Evolutionary conservation across 305 asterid species (phyloP), one percentile per base, ranked within the genome.

Genomic region (Fraxinus baroniana): DNA sequence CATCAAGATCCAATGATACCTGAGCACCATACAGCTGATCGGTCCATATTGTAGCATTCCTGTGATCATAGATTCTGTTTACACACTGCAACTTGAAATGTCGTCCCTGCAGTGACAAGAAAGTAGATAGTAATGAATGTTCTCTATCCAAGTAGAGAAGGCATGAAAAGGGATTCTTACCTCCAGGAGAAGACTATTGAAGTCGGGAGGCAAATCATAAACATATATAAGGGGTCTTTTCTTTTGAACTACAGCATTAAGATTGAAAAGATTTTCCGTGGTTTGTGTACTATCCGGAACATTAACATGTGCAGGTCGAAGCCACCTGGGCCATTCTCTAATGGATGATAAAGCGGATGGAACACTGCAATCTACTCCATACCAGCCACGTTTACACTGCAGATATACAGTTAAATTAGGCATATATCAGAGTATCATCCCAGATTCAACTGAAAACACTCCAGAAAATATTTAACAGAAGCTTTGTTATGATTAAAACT

Each of bases 11-110:
- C 26, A 62, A 49, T 78, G 82, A 78, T 86, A 96, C 99, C 98
- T 96, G 99, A 30, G 98, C 94, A 82, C 99, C 99, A 77, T 96
- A 96, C 78, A 96, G 97, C 66, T 88, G 91, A 4, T 92, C 98
- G 2, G 94, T 93, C 99, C 99, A 96, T 39, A 90, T 1, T 77
- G 99, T 96, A 80, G 93, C 98, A 84, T 96, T 96, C 83, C 90
- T 86, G 76, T 46, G 80, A 89, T 96, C 97, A 78, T 96, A 96
- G 57, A 93, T 88, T 89, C 99, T 93, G 88, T 96, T 96, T 44
- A 96, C 93, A 10, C 99, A 96, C 87, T 96, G 86, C 28, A 92
- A 62, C 88, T 90, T 94, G 88, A 87, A 96, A 89, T 96, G 99
- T 0, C 98, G 91, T 75, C 99, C 98, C 99, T 95, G 62, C 22